Evolutionary conservation across 345 rosid genomes (phyloP), one percentile per base, ranked within the genome.

Genomic region (Murraya koenigii): DNA sequence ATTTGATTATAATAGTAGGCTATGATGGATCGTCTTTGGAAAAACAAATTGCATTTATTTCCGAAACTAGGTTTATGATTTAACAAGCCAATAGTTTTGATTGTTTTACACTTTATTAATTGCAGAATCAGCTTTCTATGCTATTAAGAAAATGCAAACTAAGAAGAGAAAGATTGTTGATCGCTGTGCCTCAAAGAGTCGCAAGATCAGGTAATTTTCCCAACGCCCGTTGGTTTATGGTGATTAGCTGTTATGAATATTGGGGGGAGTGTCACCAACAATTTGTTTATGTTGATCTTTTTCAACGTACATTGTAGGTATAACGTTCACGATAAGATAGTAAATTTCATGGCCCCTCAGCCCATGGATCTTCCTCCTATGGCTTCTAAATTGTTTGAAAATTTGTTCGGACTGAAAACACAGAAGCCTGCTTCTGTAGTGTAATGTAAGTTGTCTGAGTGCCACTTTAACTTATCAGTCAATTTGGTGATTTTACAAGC

Each of bases 91-190:
- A n/a, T 32, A 33, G 25, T 66, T 26, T 61, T 75, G 38, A 80
- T 15, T 55, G 59, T 44, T 6, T 80, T 1, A 2, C 3, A 3
- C 35, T 26, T 87, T 69, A 17, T 32, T 67, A 28, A 82, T 61
- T 13, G 26, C 93, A 94, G 98, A 92, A 71, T 78, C 86, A 1
- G 94, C 97, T 8, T 88, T 90, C 76, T 94, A 92, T 32, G 94
- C 93, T 8, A 68, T 91, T 74, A 92, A 88, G 82, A 94, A 85
- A 38, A 71, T 89, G 80, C 95, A 84, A 84, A 89, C 87, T 25
- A 96, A 96, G 87, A 94, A 94, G 86, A 89, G 98, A 76, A 96
- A 92, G 83, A 39, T 89, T 20, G 97, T 96, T 68, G 97, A 96
- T 81, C 86, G 94, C 36, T 89, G 92, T 28, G 98, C 98, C 71